phyloP scores from a whole-genome alignment of 257 asterid species.

The Jacaranda copaia region DNA sequence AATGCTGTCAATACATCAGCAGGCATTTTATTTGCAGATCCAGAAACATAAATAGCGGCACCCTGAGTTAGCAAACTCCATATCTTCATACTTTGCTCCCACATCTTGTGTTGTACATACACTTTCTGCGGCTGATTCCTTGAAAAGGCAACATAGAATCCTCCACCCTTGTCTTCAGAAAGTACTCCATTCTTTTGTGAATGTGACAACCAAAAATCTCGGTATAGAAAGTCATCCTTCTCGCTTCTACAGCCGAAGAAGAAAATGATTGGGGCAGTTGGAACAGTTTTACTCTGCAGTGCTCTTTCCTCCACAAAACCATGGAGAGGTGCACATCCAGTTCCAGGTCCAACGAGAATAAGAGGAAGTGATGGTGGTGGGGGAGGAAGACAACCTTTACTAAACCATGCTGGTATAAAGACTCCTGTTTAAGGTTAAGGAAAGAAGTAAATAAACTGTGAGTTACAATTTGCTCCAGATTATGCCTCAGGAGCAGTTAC shows the following conservation, averaged over 20 bases:
- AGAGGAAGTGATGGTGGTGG: conserved; percentile 89
- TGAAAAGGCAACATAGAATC: conserved; percentile 88
- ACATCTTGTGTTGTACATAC: conserved; percentile 88
- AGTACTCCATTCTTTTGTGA: conserved; percentile 68
- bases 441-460: not conserved
- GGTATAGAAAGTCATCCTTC: conserved; percentile 76
- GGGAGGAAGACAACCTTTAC: conserved; percentile 80
- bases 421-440: conserved; percentile 55
- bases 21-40: conserved; percentile 96
- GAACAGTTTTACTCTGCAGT: conserved; percentile 57
- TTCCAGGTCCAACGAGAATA: conserved; percentile 95
- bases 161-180: conserved; percentile 87
- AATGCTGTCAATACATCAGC: conserved; percentile 75
- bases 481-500: not conserved
- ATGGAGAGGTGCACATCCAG: conserved; percentile 96
- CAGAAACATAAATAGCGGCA: conserved; percentile 85
- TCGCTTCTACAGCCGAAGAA: conserved; percentile 91
- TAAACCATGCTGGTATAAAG: conserved; percentile 79
- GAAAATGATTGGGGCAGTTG: conserved; percentile 83
- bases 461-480: conserved; percentile 4
- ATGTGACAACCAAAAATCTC: conserved; percentile 82
- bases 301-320: conserved; percentile 92
- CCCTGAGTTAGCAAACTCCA: conserved; percentile 79
- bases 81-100: conserved; percentile 66
- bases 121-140: conserved; percentile 85